Evolutionary conservation across 495 filamentous ascomycete genomes (phyloP), one percentile per base, ranked within the genome.

Genomic region (Talaromyces stipitatus): DNA sequence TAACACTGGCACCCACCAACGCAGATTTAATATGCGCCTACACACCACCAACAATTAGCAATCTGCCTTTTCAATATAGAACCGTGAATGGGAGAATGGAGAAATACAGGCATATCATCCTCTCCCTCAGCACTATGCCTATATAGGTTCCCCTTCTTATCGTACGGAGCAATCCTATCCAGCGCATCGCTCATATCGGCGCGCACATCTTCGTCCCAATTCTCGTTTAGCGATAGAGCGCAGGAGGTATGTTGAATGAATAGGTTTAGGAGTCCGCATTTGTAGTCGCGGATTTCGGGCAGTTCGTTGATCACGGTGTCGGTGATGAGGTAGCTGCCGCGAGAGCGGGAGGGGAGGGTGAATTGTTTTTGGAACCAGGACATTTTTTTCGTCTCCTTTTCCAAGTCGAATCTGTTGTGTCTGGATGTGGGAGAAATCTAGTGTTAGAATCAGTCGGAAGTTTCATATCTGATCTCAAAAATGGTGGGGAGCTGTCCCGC

Each of bases 211-310:
- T 76, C 72, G 62, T 95, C 91, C 85, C 87, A 98, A 72, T 97
- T 97, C 82, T 98, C 94, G 70, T 98, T 96, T 60, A 96, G 70
- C 55, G 81, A 86, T 53, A 96, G 76, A 38, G 86, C 91, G 72
- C 88, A 92, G 67, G 82, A 87, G 23, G 91, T 96, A 73, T 96
- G 91, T 72, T 96, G 90, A 45, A 95, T 75, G 71, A 96, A 96
- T 46, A 96, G 78, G 64, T 95, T 84, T 58, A 97, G 75, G 57
- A 97, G 74, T 29, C 94, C 94, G 59, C 91, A 78, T 68, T 90
- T 91, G 81, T 95, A 94, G 57, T 75, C 62, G 47, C 72, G 73
- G 61, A 98, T 75, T 69, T 96, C 87, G 3, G 92, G 90, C 0
- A 97, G 70, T 32, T 82, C 73, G 36, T 70, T 69, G 26, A 82